A percentile compares a stretch with the other conserved stretches of the same genome.
These are phyloP conservation scores for Diatrype stigma DNA, from an alignment of 2,329 filamentous ascomycete species.

Conservation along the genomic window DNA sequence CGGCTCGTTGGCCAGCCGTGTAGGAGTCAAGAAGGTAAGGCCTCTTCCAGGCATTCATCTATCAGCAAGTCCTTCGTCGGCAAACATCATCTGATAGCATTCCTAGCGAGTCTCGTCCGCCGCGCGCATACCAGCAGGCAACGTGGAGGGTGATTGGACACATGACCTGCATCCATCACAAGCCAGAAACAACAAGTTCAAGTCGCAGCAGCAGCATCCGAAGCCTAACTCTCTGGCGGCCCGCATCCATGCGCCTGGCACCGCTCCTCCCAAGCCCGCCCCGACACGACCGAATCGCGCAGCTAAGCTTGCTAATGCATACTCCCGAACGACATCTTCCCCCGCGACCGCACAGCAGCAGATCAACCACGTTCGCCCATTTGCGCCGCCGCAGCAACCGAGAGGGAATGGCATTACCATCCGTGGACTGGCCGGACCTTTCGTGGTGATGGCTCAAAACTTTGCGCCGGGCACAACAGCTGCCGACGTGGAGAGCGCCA, in stretches of 20 bases:
- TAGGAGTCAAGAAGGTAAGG: constrained; percentile 67
- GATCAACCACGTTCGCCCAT: constrained; percentile 28
- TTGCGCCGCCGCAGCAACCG: constrained; percentile 15
- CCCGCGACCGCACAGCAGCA: constrained; percentile 27
- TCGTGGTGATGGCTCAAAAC: constrained; percentile 71
- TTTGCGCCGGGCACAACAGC: constrained; percentile 78
- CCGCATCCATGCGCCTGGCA: constrained; percentile 40
- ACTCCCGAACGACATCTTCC: constrained; percentile 37
- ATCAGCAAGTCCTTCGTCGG: background rate
- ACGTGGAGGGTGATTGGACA: constrained; percentile 66
- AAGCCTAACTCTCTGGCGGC: constrained; percentile 39
- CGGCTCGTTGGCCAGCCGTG: constrained; percentile 64
- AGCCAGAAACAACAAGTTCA: constrained; percentile 36
- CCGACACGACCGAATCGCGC: constrained; percentile 29
- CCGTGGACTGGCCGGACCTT: constrained; percentile 68
- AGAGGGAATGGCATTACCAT: constrained; percentile 58
- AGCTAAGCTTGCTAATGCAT: constrained; percentile 41
- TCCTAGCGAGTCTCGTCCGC: constrained; percentile 28
- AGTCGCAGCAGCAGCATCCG: constrained; percentile 31
- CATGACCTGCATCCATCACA: constrained; percentile 60
- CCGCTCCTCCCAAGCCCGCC: constrained; percentile 19
- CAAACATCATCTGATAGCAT: constrained; percentile 14
- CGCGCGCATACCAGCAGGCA: constrained; percentile 40
- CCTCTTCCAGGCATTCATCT: background rate
- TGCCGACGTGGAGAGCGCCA: constrained; percentile 77